These are phyloP conservation scores for Mitragyna speciosa DNA, from an alignment of 257 asterid species.

Conservation along the genomic window DNA sequence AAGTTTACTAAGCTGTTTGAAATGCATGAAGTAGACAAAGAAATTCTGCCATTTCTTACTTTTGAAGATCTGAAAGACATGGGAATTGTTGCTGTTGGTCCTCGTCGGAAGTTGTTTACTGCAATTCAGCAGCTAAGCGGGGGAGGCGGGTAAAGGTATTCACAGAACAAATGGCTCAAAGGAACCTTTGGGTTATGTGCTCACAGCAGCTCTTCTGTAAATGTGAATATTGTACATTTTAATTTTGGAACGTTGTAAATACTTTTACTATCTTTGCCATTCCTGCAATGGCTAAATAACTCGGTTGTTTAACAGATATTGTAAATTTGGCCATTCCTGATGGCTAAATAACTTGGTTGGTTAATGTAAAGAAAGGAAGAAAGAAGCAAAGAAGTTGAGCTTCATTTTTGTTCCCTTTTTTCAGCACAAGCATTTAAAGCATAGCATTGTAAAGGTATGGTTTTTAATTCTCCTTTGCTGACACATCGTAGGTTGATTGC, in stretches of 20 bases:
- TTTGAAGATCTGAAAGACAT: slow-evolving; percentile 75
- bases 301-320: neutral
- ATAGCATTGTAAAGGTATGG: neutral
- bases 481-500: too few relatives aligned
- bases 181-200: neutral
- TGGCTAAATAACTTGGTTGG: too few relatives aligned
- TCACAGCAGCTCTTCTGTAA: neutral
- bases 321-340: too few relatives aligned
- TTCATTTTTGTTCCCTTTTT: neutral
- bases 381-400: neutral
- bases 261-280: neutral
- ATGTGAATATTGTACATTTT: slow-evolving; percentile 2
- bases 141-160: slow-evolving; percentile 6
- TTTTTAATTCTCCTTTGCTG: neutral
- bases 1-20: slow-evolving; percentile 51
- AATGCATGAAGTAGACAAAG: slow-evolving; percentile 68
- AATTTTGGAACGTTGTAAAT: slow-evolving; percentile 7
- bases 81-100: slow-evolving; percentile 65
- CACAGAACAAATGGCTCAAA: neutral
- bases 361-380: slow-evolving; percentile 3
- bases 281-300: neutral
- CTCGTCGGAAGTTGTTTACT: slow-evolving; percentile 55
- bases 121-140: slow-evolving; percentile 50
- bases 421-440: neutral
- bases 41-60: slow-evolving; percentile 57